phyloP scores from a whole-genome alignment of 306 rosid species.

The Parietaria judaica region DNA sequence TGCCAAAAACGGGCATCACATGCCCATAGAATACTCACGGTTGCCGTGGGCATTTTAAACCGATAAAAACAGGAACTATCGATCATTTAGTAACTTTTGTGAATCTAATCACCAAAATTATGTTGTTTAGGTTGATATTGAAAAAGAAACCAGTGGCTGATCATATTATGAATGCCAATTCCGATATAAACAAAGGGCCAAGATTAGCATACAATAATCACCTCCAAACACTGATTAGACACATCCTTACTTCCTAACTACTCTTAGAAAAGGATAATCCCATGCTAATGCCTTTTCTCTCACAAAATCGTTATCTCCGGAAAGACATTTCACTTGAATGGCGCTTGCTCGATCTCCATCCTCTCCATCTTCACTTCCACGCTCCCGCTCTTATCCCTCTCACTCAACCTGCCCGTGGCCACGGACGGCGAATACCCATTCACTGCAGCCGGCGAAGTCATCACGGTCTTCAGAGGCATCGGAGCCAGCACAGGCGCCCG shows the following conservation, averaged over 20 bases:
- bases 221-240: neutral
- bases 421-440: slow-evolving; percentile 18
- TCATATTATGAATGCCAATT: neutral
- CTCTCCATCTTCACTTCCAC: slow-evolving; percentile 11
- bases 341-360: slow-evolving; percentile 15
- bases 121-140: too few relatives aligned
- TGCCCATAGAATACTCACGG: too few relatives aligned
- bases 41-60: too few relatives aligned
- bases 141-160: too few relatives aligned
- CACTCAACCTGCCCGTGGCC: slow-evolving; percentile 8
- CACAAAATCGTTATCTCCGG: too few relatives aligned
- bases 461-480: slow-evolving; percentile 12
- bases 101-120: too few relatives aligned
- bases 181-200: neutral
- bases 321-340: too few relatives aligned
- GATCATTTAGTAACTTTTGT: too few relatives aligned
- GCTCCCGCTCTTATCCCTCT: slow-evolving; percentile 20
- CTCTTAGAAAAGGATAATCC: neutral
- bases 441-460: slow-evolving; percentile 11
- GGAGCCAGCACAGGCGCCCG: slow-evolving; percentile 20
- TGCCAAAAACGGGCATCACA: too few relatives aligned
- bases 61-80: too few relatives aligned
- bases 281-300: too few relatives aligned
- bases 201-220: neutral
- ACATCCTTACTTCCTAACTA: neutral